phyloP scores from a whole-genome alignment of 164 flowering plant genomes.

The Annona squamosa region DNA sequence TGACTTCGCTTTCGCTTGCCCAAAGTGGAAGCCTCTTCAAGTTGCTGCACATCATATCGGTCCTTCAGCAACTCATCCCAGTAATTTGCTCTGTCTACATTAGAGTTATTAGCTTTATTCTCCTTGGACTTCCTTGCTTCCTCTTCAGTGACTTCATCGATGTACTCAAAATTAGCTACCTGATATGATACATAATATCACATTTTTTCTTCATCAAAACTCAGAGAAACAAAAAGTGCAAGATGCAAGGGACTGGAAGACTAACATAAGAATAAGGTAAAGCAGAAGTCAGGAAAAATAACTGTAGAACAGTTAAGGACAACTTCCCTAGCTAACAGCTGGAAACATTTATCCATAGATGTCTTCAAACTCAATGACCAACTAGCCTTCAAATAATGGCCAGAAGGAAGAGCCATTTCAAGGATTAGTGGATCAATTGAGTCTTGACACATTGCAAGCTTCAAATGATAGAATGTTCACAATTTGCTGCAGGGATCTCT shows the following conservation, averaged over 20 bases:
- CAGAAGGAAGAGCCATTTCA: background rate
- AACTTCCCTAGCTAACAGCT: background rate
- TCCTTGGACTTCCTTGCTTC: slow-evolving; percentile 35
- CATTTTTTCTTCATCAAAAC: background rate
- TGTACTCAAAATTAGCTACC: slow-evolving; percentile 98
- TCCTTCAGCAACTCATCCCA: slow-evolving; percentile 93
- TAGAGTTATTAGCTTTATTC: slow-evolving; percentile 31
- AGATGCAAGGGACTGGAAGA: background rate
- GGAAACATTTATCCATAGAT: background rate
- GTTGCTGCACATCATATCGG: slow-evolving; percentile 69
- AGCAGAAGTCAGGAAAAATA: background rate
- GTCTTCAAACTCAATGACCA: background rate
- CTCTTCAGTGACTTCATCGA: slow-evolving; percentile 74
- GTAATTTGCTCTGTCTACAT: slow-evolving; percentile 58
- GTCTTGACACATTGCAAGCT: background rate
- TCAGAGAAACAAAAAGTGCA: background rate
- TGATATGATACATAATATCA: slow-evolving; percentile 11
- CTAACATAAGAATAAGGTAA: background rate
- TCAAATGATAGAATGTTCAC: background rate
- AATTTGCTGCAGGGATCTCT: background rate
- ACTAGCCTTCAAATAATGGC: background rate
- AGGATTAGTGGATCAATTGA: background rate
- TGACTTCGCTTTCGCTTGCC: slow-evolving; percentile 96
- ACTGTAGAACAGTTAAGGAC: background rate
- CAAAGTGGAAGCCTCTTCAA: slow-evolving; percentile 75